phyloP scores from a whole-genome alignment of 202 grass and related monocot genomes.

The Alloteropsis angusta region DNA sequence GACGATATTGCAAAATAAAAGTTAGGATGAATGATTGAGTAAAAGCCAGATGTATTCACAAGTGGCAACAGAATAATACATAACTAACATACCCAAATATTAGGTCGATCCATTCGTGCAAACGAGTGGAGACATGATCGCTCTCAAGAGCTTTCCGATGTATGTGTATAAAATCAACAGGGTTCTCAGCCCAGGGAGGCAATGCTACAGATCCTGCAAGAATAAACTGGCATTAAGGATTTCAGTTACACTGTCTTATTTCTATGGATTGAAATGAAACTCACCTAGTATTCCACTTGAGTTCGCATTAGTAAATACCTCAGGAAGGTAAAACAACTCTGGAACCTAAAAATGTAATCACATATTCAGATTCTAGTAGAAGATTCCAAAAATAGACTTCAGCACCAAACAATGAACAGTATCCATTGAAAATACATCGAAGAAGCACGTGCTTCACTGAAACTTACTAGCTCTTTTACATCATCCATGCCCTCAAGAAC shows the following conservation, averaged over 20 bases:
- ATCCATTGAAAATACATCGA: slow-evolving; percentile 8
- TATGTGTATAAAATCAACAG: slow-evolving; percentile 96
- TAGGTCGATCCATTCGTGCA: slow-evolving; percentile 98
- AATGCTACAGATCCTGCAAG: slow-evolving; percentile 73
- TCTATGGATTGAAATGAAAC: slow-evolving; percentile 19
- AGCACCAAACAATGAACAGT: slow-evolving; percentile 9
- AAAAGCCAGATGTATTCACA: slow-evolving; percentile 14
- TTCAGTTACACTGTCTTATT: slow-evolving; percentile 15
- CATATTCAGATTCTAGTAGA: slow-evolving; percentile 27
- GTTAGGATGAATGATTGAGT: not conserved
- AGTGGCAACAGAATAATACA: slow-evolving; percentile 24
- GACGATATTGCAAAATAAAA: slow-evolving; percentile 13
- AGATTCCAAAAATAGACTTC: slow-evolving; percentile 21
- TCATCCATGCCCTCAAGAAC: slow-evolving; percentile 78
- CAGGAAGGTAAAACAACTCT: slow-evolving; percentile 98
- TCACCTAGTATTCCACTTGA: slow-evolving; percentile 58
- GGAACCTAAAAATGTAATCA: slow-evolving; percentile 65
- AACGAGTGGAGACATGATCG: slow-evolving; percentile 82
- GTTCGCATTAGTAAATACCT: slow-evolving; percentile 66
- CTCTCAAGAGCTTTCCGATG: slow-evolving; percentile 94
- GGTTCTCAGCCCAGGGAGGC: slow-evolving; percentile 85
- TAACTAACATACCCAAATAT: slow-evolving; percentile 85
- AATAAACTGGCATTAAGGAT: slow-evolving; percentile 17
- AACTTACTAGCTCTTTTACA: slow-evolving; percentile 96
- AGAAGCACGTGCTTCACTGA: slow-evolving; percentile 20